Conservation (phyloP, 768 basidiomycete genomes). For the Suillus subaureus region DNA sequence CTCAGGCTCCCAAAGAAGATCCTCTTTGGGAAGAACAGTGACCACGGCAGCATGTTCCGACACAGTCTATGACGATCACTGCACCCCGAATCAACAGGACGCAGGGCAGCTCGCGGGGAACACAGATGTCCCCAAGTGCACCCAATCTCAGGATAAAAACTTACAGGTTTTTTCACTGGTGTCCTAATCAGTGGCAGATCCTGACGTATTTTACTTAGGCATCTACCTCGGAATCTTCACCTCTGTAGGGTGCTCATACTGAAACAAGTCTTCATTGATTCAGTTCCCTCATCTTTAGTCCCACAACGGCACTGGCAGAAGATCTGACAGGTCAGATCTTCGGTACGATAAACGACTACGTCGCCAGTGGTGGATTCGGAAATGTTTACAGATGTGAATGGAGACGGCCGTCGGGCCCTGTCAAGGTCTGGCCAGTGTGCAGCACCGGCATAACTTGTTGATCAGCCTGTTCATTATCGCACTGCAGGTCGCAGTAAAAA, state of each 20-base stretch:
- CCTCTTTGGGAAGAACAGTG: background rate
- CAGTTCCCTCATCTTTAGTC: background rate
- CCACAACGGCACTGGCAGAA: background rate
- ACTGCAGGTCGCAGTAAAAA: constrained; percentile 6
- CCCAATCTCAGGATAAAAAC: background rate
- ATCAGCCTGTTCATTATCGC: background rate
- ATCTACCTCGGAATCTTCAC: background rate
- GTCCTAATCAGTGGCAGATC: background rate
- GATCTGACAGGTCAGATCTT: constrained; percentile 1
- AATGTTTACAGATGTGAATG: constrained; percentile 5
- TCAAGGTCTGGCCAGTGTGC: background rate
- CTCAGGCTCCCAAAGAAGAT: background rate
- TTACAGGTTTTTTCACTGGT: background rate
- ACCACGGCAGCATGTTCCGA: background rate
- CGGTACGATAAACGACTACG: background rate
- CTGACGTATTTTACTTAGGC: background rate
- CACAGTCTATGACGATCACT: background rate
- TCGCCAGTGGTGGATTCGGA: background rate
- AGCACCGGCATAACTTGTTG: background rate
- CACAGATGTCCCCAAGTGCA: background rate
- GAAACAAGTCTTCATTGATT: background rate
- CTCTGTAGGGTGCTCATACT: background rate
- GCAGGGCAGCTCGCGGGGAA: background rate
- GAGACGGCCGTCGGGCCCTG: background rate
- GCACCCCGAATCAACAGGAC: background rate